These are phyloP conservation scores for Chaetomiaceae sp. DNA, from an alignment of 2,329 filamentous ascomycete species.

Conservation along the genomic window DNA sequence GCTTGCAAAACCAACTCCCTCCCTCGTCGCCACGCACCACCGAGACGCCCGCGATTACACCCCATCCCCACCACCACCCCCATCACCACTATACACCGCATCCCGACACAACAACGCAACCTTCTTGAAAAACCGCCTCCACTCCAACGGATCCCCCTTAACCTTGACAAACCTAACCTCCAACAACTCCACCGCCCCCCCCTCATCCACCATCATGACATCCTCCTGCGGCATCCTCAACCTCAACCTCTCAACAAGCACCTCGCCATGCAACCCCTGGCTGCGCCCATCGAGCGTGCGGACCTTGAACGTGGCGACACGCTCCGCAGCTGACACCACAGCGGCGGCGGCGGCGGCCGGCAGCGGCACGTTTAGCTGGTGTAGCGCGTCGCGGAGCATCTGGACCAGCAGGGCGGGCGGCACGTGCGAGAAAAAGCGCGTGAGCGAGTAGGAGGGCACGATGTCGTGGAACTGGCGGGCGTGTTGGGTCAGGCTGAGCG, in stretches of 20 bases:
- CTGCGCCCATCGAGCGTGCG: slow-evolving; percentile 67
- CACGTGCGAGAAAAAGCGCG: slow-evolving; percentile 86
- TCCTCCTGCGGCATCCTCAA: slow-evolving; percentile 48
- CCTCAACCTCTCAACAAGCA: slow-evolving; percentile 63
- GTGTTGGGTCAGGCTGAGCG: slow-evolving; percentile 80
- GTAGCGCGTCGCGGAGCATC: slow-evolving; percentile 73
- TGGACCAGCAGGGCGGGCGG: slow-evolving; percentile 70
- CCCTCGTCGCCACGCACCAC: neutral
- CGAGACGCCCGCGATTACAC: neutral
- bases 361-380: slow-evolving; percentile 77
- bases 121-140: slow-evolving; percentile 95
- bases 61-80: neutral
- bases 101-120: slow-evolving; percentile 85
- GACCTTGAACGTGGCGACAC: slow-evolving; percentile 62
- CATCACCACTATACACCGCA: slow-evolving; percentile 53
- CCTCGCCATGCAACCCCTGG: slow-evolving; percentile 69
- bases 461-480: slow-evolving; percentile 88
- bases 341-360: slow-evolving; percentile 38
- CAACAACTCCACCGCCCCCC: slow-evolving; percentile 58
- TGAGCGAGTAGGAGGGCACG: slow-evolving; percentile 78
- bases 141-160: slow-evolving; percentile 94
- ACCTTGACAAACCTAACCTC: slow-evolving; percentile 91
- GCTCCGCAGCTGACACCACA: slow-evolving; percentile 45
- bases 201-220: slow-evolving; percentile 44
- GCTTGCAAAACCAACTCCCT: neutral